Conservation (phyloP, 768 basidiomycete species). For the Suillus subalutaceus region DNA sequence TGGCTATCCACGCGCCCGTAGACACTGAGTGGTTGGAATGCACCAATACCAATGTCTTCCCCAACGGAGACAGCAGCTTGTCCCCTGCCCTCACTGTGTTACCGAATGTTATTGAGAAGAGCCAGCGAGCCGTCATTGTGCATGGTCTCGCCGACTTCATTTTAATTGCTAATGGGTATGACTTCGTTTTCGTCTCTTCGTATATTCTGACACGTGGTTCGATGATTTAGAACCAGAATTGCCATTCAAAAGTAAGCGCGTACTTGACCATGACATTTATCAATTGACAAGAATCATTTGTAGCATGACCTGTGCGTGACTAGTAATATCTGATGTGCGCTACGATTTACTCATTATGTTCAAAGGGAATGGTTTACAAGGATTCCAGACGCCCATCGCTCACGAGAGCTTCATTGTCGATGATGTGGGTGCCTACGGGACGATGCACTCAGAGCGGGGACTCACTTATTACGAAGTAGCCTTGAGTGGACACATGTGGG, state of each 20-base stretch:
- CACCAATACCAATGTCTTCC: rapidly evolving
- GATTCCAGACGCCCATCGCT: not conserved
- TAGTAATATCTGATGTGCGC: not conserved
- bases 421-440: not conserved
- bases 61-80: not conserved
- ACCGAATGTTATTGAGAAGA: not conserved
- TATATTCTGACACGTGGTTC: not conserved
- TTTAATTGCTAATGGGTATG: not conserved
- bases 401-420: not conserved
- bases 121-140: not conserved
- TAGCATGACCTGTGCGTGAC: slow-evolving; percentile 1
- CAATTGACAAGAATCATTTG: slow-evolving; percentile 36
- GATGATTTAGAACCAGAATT: not conserved
- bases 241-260: not conserved
- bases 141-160: not conserved
- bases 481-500: not conserved
- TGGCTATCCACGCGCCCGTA: slow-evolving; percentile 29
- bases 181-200: not conserved
- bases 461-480: not conserved
- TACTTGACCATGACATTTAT: not conserved
- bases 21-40: not conserved
- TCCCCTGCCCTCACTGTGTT: not conserved
- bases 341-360: not conserved
- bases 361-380: not conserved
- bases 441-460: not conserved